phyloP scores from a whole-genome alignment of 2,329 filamentous ascomycete species.

The Fusarium heterosporum region DNA sequence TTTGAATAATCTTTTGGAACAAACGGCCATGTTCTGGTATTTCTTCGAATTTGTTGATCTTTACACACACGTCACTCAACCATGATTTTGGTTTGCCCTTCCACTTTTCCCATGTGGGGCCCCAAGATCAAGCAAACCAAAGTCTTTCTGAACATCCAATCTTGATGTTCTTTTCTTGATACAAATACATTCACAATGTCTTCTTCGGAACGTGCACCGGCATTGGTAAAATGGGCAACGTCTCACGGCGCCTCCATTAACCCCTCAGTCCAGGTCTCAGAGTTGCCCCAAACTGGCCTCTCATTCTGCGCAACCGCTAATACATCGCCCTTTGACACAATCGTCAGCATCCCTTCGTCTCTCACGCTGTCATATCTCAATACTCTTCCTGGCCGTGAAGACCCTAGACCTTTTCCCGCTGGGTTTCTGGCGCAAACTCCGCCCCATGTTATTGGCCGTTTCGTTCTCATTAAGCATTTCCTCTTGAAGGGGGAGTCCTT shows the following conservation, averaged over 20 bases:
- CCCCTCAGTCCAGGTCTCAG: slow-evolving; percentile 63
- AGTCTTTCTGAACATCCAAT: slow-evolving; percentile 4
- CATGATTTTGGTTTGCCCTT: slow-evolving; percentile 22
- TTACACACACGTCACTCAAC: slow-evolving; percentile 18
- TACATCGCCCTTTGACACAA: slow-evolving; percentile 54
- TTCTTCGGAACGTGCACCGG: slow-evolving; percentile 38
- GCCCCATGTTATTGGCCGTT: slow-evolving; percentile 71
- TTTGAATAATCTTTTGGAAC: too few relatives aligned
- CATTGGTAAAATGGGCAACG: slow-evolving; percentile 63
- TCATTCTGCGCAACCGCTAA: slow-evolving; percentile 64
- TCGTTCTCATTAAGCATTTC: slow-evolving; percentile 77
- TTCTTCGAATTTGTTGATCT: background rate
- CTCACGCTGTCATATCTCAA: slow-evolving; percentile 71
- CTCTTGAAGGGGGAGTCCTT: slow-evolving; percentile 68
- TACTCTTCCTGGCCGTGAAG: slow-evolving; percentile 52
- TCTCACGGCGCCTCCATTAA: slow-evolving; percentile 62
- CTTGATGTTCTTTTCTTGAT: background rate
- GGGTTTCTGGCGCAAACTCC: slow-evolving; percentile 63
- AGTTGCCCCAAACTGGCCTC: slow-evolving; percentile 62
- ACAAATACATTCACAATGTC: slow-evolving; percentile 20
- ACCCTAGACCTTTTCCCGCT: slow-evolving; percentile 55
- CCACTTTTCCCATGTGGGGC: slow-evolving; percentile 39
- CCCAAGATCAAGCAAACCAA: slow-evolving; percentile 11
- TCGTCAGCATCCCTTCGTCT: slow-evolving; percentile 65
- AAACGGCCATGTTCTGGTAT: background rate